Base-by-base conservation (phyloP, 108 stramenopile genomes). In the Nannochloropsis gaditana region DNA sequence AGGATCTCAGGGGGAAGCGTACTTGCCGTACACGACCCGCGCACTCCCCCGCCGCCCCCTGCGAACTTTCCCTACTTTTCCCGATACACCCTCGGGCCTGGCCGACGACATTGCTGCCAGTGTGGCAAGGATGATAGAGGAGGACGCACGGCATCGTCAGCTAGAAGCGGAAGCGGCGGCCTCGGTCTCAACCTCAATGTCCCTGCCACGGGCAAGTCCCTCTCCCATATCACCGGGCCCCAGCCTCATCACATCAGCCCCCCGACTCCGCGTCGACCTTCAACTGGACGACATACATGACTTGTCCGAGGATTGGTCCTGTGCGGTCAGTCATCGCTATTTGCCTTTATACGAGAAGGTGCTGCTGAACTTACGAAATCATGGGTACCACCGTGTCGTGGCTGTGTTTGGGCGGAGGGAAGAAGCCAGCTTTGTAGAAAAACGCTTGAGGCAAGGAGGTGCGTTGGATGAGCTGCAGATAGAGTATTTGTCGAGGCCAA, bases 261-360 rank as follows among this genome's bases (percentile, higher is more conserved):
- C 59, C n/a, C 3, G 59, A 73, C n/a, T 73, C 15, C 59, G 59
- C n/a, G 59, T 73, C 59, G 59, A 73, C 59, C n/a, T 73, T 15
- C 59, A 73, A 73, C n/a, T 73, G 59, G 59, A 73, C 2, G 59
- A 73, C n/a, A 5, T 73, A n/a, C 15, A n/a, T n/a, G 59, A 73
- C 59, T 73, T 73, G 15, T 73, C 59, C 15, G 59, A 73, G 59
- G 59, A 73, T 1, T 73, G 59, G 59, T 73, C 59, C n/a, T n/a
- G 15, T 15, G 59, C 59, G 4, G 59, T 73, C 19, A 73, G 59
- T n/a, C 59, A 73, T 73, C 59, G 59, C n/a, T 73, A 73, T 73
- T 73, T 73, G 59, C 59, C 19, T n/a, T 73, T 73, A n/a, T 73
- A 73, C n/a, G 59, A 73, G n/a, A 73, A 73, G 59, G n/a, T 73